Evolutionary conservation across 2,329 filamentous ascomycete species (phyloP).

Genomic region (Penicillium corylophilum): DNA sequence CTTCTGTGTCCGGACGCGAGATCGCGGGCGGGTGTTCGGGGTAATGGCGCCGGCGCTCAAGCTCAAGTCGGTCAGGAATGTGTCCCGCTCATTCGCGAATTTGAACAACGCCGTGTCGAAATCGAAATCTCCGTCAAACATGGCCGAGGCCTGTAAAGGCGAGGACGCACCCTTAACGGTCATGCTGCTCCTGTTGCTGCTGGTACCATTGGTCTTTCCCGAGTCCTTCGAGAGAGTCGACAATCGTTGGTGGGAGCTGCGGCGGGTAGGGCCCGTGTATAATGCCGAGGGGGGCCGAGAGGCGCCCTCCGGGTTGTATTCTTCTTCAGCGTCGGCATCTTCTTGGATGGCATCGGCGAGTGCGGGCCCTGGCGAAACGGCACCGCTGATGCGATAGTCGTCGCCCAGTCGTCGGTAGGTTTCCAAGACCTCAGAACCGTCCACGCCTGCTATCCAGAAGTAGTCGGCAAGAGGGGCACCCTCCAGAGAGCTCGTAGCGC

Average conservation of each 20-base stretch:
- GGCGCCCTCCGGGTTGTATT: conserved; percentile 35
- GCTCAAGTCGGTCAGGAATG: conserved; percentile 86
- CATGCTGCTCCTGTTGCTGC: conserved; percentile 64
- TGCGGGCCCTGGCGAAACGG: conserved; percentile 37
- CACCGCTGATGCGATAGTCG: conserved; percentile 41
- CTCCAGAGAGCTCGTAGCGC: conserved; percentile 42
- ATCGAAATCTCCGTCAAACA: conserved; percentile 68
- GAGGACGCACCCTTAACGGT: conserved; percentile 53
- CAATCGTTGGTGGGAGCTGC: conserved; percentile 44
- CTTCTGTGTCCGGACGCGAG: conserved; percentile 76
- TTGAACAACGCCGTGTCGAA: conserved; percentile 92
- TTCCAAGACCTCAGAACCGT: conserved; percentile 48
- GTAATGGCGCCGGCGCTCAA: conserved; percentile 82
- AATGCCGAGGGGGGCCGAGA: conserved; percentile 43
- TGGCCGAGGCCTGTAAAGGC: conserved; percentile 35
- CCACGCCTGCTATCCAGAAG: conserved; percentile 61
- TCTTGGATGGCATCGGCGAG: conserved; percentile 62
- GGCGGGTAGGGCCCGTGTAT: conserved; percentile 22
- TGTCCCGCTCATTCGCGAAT: conserved; percentile 92
- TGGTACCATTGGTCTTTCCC: conserved; percentile 46
- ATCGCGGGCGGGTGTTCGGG: conserved; percentile 64
- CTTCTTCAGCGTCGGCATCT: conserved; percentile 57
- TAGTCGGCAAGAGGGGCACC: conserved; percentile 62
- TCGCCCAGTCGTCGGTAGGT: conserved; percentile 44
- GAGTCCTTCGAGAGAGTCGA: conserved; percentile 53